Evolutionary conservation across 2,329 filamentous ascomycete genomes (phyloP).

Genomic region (Zasmidium citrigriseum): DNA sequence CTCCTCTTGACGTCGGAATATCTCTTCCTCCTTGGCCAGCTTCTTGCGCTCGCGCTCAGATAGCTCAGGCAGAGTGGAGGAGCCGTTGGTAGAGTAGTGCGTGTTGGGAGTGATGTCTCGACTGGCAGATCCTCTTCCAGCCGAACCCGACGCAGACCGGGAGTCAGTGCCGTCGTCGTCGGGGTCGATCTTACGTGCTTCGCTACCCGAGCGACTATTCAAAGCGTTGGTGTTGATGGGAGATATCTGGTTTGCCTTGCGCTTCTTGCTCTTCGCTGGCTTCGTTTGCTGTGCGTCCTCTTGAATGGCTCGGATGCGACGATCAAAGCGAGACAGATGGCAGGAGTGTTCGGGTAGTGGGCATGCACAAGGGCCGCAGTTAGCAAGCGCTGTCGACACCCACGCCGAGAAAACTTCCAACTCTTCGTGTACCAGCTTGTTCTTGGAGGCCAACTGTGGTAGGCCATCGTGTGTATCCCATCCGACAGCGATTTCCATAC

Average conservation of each 20-base stretch:
- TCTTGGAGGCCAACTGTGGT: constrained; percentile 20
- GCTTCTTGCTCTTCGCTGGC: constrained; percentile 49
- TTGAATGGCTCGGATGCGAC: constrained; percentile 25
- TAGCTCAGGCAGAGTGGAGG: constrained; percentile 48
- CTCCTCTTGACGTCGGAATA: constrained; percentile 63
- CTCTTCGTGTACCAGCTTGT: constrained; percentile 24
- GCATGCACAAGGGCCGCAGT: constrained; percentile 80
- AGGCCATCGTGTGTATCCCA: constrained; percentile 52
- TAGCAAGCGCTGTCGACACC: constrained; percentile 70
- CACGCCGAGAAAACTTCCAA: constrained; percentile 55
- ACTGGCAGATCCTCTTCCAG: constrained; percentile 57
- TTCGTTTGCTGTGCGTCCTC: constrained; percentile 32
- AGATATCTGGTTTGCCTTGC: constrained; percentile 52
- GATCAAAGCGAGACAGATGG: constrained; percentile 37
- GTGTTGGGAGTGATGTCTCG: constrained; percentile 63
- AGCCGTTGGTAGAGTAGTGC: constrained; percentile 50
- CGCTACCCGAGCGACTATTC: constrained; percentile 62
- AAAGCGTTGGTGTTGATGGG: constrained; percentile 56
- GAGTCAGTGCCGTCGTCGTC: constrained; percentile 61
- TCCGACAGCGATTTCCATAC: constrained; percentile 68
- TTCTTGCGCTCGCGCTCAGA: constrained; percentile 65
- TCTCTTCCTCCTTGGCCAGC: constrained; percentile 62
- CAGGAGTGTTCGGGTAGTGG: constrained; percentile 45
- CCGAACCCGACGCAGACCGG: constrained; percentile 59
- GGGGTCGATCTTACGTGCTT: constrained; percentile 49